Base-by-base conservation (phyloP, 177 flowering plant genomes). In the Vitis hybrid region DNA sequence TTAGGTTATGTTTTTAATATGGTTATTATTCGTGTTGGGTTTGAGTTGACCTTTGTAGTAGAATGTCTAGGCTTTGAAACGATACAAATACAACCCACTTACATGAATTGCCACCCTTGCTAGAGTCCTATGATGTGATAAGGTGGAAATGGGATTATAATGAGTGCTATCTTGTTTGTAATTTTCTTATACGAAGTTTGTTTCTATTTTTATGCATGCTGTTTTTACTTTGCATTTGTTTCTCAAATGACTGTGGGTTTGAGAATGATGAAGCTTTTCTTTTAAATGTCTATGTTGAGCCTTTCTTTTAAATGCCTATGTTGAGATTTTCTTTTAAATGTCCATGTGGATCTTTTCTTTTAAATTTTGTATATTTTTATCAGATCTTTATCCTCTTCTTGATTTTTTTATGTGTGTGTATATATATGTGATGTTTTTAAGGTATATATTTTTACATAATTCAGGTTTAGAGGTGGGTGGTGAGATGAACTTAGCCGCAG, bases 401-500 rank as follows among this genome's bases (percentile, higher is more conserved):
- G 17, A 18, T 52, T 4, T 32, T 68, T 56, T 8, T 27, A 6
- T 56, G 21, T 52, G 17, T 4, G 40, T 72, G 30, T 40, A 40
- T 40, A 40, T 40, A 40, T 8, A 40, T 40, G 11, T 62, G 46
- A 62, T 11, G 21, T 14, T 14, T 55, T 13, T 6, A 5, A 14
- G 9, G 5, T 17, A 62, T n/a, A 35, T 46, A 1, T 21, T 11
- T 19, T 30, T 52, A 52, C 18, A 32, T 9, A 56, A 40, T 72
- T 50, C 67, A 95, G 99, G 93, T 52, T 65, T 95, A 30, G 95
- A 90, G 65, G 79, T 92, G 9, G 98, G 99, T 27, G 99, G 99
- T 79, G 98, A 93, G 81, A 84, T 85, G 87, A 93, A 95, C 80
- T 65, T 95, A 78, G 90, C 97, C 3, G 91, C 97, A 30, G 99